Conservation (phyloP, 2,329 filamentous ascomycete genomes). For the Sclerotinia subarctica region DNA sequence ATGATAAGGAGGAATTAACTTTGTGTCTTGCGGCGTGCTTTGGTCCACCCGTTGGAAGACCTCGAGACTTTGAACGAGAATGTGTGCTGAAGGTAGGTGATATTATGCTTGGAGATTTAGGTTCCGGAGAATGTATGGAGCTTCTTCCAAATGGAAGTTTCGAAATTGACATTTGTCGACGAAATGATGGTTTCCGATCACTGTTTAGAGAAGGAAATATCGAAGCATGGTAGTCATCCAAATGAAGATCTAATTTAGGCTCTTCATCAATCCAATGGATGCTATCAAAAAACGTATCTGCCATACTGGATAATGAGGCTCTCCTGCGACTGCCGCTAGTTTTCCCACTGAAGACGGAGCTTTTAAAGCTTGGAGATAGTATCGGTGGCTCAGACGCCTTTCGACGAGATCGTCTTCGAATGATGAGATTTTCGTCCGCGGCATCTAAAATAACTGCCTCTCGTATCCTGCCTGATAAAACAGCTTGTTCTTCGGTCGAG, state of each 20-base stretch:
- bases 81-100: constrained; percentile 31
- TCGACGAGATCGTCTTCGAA: constrained; percentile 43
- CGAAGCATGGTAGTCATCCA: constrained; percentile 65
- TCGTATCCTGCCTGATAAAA: constrained; percentile 53
- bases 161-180: constrained; percentile 68
- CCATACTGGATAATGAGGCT: constrained; percentile 30
- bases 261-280: constrained; percentile 75
- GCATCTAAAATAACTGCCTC: constrained; percentile 54
- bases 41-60: constrained; percentile 50
- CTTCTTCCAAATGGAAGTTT: constrained; percentile 60
- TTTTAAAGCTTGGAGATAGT: constrained; percentile 10
- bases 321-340: constrained; percentile 16
- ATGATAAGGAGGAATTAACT: constrained; percentile 41
- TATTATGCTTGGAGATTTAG: constrained; percentile 32
- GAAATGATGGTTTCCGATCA: constrained; percentile 58
- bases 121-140: constrained; percentile 42
- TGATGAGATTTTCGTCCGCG: constrained; percentile 56
- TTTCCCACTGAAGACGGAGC: constrained; percentile 12
- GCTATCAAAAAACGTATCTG: constrained; percentile 53
- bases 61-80: constrained; percentile 49
- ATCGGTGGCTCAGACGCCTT: constrained; percentile 16
- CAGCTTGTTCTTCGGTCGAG: constrained; percentile 66
- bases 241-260: constrained; percentile 62
- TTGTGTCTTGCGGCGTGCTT: constrained; percentile 34
- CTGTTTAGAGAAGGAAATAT: constrained; percentile 39